Percentiles rank a stretch among this genome's conserved stretches.
These are phyloP conservation scores for Fusarium sacchari DNA, from an alignment of 2,329 filamentous ascomycete genomes.

Conservation along the genomic window DNA sequence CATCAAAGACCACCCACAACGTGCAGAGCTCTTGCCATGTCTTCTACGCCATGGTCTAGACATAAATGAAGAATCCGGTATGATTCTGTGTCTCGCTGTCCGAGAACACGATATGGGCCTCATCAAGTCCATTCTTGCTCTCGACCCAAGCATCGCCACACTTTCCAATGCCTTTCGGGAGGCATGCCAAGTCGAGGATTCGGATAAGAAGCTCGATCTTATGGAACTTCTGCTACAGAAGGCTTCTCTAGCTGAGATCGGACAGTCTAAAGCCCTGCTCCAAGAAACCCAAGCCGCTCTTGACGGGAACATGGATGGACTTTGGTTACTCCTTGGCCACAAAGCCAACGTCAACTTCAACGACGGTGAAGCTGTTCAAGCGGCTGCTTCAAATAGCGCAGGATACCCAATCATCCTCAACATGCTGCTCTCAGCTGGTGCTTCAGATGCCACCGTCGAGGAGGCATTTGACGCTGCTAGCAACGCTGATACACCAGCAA, in stretches of 20 bases:
- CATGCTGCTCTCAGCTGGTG: not conserved
- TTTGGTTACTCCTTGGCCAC: not conserved
- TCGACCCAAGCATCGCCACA: not conserved
- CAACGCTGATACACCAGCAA: not conserved
- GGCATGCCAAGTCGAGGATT: not conserved
- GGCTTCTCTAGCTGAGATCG: not conserved
- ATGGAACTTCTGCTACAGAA: not conserved
- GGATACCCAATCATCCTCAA: conserved; percentile 7
- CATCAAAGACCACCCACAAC: not conserved
- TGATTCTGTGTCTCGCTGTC: not conserved
- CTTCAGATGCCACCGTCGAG: not conserved
- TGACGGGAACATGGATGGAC: not conserved
- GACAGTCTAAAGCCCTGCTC: conserved; percentile 3
- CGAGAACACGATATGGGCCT: not conserved
- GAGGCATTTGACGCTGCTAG: conserved; percentile 7
- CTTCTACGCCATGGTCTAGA: not conserved
- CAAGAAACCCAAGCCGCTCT: not conserved
- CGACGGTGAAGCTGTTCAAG: not conserved
- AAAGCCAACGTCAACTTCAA: conserved; percentile 17
- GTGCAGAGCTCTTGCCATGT: not conserved
- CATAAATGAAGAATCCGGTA: not conserved
- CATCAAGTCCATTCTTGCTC: not conserved
- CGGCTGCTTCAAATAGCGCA: not conserved
- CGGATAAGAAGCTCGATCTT: not conserved
- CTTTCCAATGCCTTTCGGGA: not conserved